Percentiles rank a stretch among this genome's conserved stretches.
Conservation (phyloP, 345 rosid genomes). For the Firmiana major region DNA sequence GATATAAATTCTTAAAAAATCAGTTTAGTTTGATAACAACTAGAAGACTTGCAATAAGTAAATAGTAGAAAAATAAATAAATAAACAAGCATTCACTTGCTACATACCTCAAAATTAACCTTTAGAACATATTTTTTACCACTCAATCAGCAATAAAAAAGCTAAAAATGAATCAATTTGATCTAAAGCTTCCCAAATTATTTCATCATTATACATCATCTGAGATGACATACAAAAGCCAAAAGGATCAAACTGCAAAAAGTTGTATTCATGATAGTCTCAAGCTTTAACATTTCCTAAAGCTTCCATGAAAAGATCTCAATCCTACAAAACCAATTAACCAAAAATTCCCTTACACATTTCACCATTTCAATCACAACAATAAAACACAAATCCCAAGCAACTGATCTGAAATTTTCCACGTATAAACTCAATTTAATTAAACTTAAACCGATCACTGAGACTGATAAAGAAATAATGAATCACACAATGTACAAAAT, state of each 20-base stretch:
- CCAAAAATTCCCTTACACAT: background rate
- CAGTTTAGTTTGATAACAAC: background rate
- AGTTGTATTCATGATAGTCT: background rate
- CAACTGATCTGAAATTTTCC: background rate
- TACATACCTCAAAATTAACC: background rate
- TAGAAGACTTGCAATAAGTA: background rate
- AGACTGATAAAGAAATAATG: background rate
- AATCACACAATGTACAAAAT: slow-evolving; percentile 7
- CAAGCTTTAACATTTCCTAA: background rate
- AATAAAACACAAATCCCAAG: background rate
- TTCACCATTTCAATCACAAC: background rate
- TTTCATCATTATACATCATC: background rate
- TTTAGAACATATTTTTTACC: background rate
- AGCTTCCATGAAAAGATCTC: background rate
- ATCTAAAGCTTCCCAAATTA: background rate
- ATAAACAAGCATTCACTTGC: background rate
- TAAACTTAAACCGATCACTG: background rate
- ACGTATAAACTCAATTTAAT: background rate
- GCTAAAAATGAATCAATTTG: background rate
- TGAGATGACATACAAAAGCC: background rate
- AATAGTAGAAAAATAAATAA: background rate
- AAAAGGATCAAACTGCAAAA: background rate
- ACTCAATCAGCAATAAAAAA: background rate
- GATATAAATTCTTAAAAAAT: background rate
- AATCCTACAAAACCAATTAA: background rate